phyloP scores from a whole-genome alignment of 371 early-diverging fungal genomes.

The Apophysomyces trapeziformis region DNA sequence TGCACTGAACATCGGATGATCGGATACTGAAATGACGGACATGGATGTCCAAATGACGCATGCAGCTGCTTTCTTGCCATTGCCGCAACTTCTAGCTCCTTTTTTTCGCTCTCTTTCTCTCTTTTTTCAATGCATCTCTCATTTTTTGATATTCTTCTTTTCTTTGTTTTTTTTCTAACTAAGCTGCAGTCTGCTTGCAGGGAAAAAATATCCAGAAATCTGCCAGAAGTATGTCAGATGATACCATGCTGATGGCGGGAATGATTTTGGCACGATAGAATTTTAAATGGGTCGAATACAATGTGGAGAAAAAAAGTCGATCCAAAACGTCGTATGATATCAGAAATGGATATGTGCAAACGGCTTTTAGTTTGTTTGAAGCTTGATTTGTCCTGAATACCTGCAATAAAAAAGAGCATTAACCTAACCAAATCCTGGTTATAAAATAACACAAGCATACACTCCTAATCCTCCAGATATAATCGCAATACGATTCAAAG shows the following conservation, averaged over 20 bases:
- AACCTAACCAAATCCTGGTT: too few species aligned
- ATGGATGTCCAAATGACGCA: not conserved
- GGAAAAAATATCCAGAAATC: too few species aligned
- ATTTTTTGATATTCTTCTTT: not conserved
- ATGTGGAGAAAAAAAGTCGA: not conserved
- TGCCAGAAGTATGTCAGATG: not conserved
- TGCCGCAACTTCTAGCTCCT: too few species aligned
- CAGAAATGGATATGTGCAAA: too few species aligned
- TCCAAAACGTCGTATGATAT: too few species aligned
- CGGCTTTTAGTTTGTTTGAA: too few species aligned
- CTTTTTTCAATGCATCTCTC: not conserved
- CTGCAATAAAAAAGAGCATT: too few species aligned
- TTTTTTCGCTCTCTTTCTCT: too few species aligned
- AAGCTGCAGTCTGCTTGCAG: not conserved
- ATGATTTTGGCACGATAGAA: not conserved
- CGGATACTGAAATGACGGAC: not conserved
- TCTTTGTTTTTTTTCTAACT: not conserved
- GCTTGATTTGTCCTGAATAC: too few species aligned
- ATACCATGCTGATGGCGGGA: not conserved
- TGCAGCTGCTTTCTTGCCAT: not conserved
- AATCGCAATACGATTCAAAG: too few species aligned
- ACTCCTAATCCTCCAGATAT: too few species aligned
- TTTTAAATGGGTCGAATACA: constrained; percentile 2
- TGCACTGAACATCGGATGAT: not conserved
- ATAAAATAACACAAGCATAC: too few species aligned